Base-by-base conservation (phyloP, 2,329 filamentous ascomycete species). In the Emericellopsis cladophorae region DNA sequence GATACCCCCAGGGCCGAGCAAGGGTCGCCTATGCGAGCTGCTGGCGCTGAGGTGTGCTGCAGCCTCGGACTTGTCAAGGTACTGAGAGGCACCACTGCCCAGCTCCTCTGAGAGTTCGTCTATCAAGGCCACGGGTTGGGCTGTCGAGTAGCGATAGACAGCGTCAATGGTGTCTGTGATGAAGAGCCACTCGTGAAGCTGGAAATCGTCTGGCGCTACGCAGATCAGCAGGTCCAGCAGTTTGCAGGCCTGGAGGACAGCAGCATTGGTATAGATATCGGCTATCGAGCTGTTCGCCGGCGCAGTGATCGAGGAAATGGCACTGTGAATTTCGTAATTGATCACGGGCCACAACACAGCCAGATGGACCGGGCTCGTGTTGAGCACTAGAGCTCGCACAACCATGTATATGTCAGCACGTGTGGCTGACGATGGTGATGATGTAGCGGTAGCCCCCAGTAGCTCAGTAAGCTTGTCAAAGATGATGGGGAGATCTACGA, bases 161-260 rank as follows among this genome's bases (percentile, higher is more conserved):
- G 92, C 89, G 52, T 98, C 92, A 48, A 95, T 89, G 12, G 90
- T 96, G 60, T 98, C 92, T 2, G 88, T 94, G 42, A 98, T 81
- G 59, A 95, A 98, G 4, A 96, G 76, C 92, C 92, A 98, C 65
- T 95, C 87, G 53, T 94, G 83, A n/a, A 96, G 74, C 59, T 96
- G 92, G 62, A 96, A 98, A 57, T 98, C 92, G 50, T 98, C 92
- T 0, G 89, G 90, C 5, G 84, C 82, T 7, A 89, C 70, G 35
- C 87, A 81, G 12, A 96, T 74, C n/a, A 98, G 69, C 16, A 88
- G 68, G 54, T 98, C 92, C 4, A 98, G 72, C 4, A 98, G 72
- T 56, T 96, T 98, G 64, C 89, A 95, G 1, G 88, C 89, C 58
- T 98, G 90, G 4, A 98, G 65, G 14, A 95, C 67, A 3, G 84